Evolutionary conservation across 495 filamentous ascomycete species (phyloP), one percentile per base, ranked within the genome.

Genomic region (Geopyxis carbonaria): DNA sequence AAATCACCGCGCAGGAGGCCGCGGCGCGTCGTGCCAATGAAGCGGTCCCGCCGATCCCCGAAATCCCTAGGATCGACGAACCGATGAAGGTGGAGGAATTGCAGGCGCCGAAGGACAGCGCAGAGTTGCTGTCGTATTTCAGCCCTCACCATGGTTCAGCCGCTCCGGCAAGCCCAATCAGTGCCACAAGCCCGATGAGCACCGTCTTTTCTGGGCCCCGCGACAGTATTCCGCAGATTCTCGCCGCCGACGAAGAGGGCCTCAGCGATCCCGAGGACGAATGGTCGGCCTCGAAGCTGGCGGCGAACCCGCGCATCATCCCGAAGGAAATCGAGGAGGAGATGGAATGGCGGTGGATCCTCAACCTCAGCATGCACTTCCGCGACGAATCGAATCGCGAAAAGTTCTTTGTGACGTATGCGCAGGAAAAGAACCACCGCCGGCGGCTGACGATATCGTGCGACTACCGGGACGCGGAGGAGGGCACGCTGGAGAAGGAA

Each of bases 301-400:
- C 16, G 10, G 29, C 7, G 22, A 24, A 27, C 5, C 18, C 36
- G 8, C 36, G 22, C 8, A 21, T 36, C 9, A 22, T 36, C 18
- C 21, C 18, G 23, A 18, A 29, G 36, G 38, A 41, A 22, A 20
- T 44, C 18, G 47, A 55, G 13, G 47, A 50, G 45, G 89, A 95
- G 60, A 65, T 93, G 45, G 85, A 94, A 47, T 67, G 67, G 42
- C 75, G 73, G 57, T 97, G 89, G 89, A 94, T 95, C 42, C 65
- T 97, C 45, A 97, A 97, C 51, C 67, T 97, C 40, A 93, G 85
- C 61, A 95, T 97, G 89, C 84, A 93, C 61, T 95, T 94, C 56
- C 77, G 87, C 35, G 89, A 97, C 59, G 77, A 79, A 45, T 93
- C 89, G 8, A 83, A 80, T 38, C 73, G 91, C 27, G 89, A 95